A percentile compares a stretch with the other conserved stretches of the same genome.
These are phyloP conservation scores for Fraxinus greggii DNA, from an alignment of 305 asterid species.

Conservation along the genomic window DNA sequence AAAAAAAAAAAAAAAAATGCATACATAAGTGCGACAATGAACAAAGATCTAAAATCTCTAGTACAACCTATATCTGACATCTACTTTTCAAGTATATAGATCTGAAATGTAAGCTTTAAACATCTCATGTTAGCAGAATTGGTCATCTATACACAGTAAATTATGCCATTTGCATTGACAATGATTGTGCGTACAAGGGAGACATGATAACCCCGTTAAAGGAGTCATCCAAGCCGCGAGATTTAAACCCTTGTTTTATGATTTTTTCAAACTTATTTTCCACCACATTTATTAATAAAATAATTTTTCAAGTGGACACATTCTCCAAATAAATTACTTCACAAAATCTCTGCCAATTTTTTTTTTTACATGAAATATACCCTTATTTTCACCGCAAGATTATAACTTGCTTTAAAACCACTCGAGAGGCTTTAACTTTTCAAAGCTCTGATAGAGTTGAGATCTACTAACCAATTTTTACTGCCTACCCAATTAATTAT, in stretches of 20 bases:
- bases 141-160: background rate
- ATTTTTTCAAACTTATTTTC: background rate
- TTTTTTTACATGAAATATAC: background rate
- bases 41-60: background rate
- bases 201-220: no score
- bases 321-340: background rate
- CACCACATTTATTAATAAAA: background rate
- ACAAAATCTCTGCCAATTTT: background rate
- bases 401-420: background rate
- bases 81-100: background rate
- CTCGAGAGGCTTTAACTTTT: background rate
- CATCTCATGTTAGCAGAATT: background rate
- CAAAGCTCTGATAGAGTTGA: background rate
- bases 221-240: background rate
- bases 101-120: background rate
- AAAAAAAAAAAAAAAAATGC: no score
- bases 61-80: background rate
- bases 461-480: background rate
- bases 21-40: background rate
- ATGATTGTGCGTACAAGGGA: background rate
- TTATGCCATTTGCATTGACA: background rate
- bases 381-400: background rate
- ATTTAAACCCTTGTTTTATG: background rate
- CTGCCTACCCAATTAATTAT: background rate
- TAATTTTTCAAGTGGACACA: background rate